Evolutionary conservation across 2,329 filamentous ascomycete genomes (phyloP).

Genomic region (Fusarium sp.): DNA sequence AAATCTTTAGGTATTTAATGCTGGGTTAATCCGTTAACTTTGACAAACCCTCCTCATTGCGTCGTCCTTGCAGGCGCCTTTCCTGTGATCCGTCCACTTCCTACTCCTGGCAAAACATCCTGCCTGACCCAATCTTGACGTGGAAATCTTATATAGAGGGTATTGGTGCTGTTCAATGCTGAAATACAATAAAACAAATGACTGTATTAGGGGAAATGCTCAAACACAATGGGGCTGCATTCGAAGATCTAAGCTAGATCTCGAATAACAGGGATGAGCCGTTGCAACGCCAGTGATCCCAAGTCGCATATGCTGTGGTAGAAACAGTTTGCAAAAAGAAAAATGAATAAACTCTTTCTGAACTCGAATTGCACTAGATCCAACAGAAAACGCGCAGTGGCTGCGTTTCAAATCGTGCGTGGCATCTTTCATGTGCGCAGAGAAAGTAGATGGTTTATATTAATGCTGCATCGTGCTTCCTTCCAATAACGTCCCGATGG

Average conservation of each 20-base stretch:
- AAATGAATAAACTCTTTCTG: conserved; percentile 1
- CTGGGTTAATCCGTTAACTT: background rate
- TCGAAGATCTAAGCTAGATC: background rate
- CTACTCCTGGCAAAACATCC: conserved; percentile 3
- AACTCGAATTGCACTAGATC: background rate
- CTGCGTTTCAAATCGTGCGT: conserved; percentile 26
- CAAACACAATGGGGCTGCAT: background rate
- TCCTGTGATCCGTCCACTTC: background rate
- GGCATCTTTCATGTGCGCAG: conserved; percentile 30
- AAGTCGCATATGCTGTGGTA: conserved; percentile 9
- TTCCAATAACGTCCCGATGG: conserved; percentile 47
- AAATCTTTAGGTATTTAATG: background rate
- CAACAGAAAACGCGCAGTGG: conserved; percentile 20
- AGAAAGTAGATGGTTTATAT: conserved; percentile 15
- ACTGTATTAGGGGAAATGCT: conserved; percentile 1
- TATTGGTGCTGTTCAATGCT: conserved; percentile 24
- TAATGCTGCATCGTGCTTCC: conserved; percentile 24
- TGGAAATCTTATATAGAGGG: conserved; percentile 15
- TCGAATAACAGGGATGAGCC: background rate
- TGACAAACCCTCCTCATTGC: background rate
- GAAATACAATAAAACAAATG: conserved; percentile 6
- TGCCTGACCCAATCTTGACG: conserved; percentile 11
- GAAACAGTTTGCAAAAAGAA: conserved; percentile 17
- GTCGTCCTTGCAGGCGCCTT: background rate
- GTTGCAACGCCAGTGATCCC: conserved; percentile 9